Evolutionary conservation across 495 filamentous ascomycete genomes (phyloP).

Genomic region (Aspergillus incahuasiensis): DNA sequence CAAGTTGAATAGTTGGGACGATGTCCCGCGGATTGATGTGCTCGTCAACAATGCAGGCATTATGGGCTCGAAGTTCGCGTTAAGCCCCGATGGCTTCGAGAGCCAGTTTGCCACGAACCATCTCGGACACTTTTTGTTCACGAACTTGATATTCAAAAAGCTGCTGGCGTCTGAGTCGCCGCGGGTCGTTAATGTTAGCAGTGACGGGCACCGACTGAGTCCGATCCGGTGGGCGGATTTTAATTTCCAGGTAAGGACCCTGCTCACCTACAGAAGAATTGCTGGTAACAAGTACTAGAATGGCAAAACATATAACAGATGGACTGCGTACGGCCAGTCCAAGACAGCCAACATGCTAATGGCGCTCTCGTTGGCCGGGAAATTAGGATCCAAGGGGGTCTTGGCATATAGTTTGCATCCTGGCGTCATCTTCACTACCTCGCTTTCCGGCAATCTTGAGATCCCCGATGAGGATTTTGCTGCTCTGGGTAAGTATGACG

Average conservation of each 20-base stretch:
- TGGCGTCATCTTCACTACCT: slow-evolving; percentile 22
- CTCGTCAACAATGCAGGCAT: slow-evolving; percentile 48
- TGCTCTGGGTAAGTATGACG: slow-evolving; percentile 23
- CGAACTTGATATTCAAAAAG: slow-evolving; percentile 49
- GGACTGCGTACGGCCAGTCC: slow-evolving; percentile 43
- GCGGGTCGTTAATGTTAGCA: slow-evolving; percentile 29
- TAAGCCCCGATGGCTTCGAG: slow-evolving; percentile 44
- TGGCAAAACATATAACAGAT: slow-evolving; percentile 43
- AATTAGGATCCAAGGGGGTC: slow-evolving; percentile 6
- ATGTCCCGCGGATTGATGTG: slow-evolving; percentile 55
- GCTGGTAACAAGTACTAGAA: slow-evolving; percentile 18
- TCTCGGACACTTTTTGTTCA: slow-evolving; percentile 56
- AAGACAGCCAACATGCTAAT: slow-evolving; percentile 51
- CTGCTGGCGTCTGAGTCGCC: slow-evolving; percentile 24
- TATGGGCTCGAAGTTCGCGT: slow-evolving; percentile 26
- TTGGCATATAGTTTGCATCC: slow-evolving; percentile 36
- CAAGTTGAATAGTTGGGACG: slow-evolving; percentile 36
- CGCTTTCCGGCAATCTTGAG: background rate
- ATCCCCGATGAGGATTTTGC: slow-evolving; percentile 18
- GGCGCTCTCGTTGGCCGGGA: slow-evolving; percentile 34
- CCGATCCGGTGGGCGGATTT: slow-evolving; percentile 50
- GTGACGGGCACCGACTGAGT: slow-evolving; percentile 34
- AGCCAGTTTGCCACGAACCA: slow-evolving; percentile 53
- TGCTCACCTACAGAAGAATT: background rate
- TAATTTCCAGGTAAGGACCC: slow-evolving; percentile 40